A percentile compares a stretch with the other conserved stretches of the same genome.
phyloP scores from a whole-genome alignment of 768 basidiomycete species.

The Lenzites betulinus region DNA sequence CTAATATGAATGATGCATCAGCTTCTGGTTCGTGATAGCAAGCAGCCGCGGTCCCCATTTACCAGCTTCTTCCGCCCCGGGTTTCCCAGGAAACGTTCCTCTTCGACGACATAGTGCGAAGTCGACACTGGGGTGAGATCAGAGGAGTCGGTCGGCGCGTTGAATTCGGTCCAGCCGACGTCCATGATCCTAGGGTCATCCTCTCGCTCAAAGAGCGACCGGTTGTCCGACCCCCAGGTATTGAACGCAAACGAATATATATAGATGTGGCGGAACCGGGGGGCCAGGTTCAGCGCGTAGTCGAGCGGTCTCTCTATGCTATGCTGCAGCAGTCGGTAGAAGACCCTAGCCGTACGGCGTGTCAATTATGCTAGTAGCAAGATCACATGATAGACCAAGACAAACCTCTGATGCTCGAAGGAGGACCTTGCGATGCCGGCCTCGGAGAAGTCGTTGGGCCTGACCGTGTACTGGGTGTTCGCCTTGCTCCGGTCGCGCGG shows the following conservation, averaged over 20 bases:
- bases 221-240: slow-evolving; percentile 38
- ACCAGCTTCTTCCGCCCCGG: slow-evolving; percentile 18
- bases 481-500: slow-evolving; percentile 28
- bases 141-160: slow-evolving; percentile 21
- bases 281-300: slow-evolving; percentile 33
- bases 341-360: slow-evolving; percentile 8
- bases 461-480: slow-evolving; percentile 24
- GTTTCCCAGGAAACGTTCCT: slow-evolving; percentile 21
- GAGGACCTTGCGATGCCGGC: slow-evolving; percentile 16
- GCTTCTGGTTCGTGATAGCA: background rate
- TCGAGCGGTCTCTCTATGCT: slow-evolving; percentile 27
- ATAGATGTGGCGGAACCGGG: slow-evolving; percentile 37
- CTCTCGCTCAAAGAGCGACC: slow-evolving; percentile 33
- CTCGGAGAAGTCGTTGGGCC: background rate
- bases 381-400: background rate
- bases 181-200: slow-evolving; percentile 38
- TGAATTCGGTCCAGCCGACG: slow-evolving; percentile 45
- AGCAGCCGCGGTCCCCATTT: background rate
- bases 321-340: slow-evolving; percentile 19
- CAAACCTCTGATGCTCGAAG: slow-evolving; percentile 32
- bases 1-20: background rate
- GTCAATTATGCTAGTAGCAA: background rate
- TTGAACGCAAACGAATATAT: slow-evolving; percentile 42
- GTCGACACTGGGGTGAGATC: slow-evolving; percentile 17
- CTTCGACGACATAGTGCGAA: slow-evolving; percentile 17